phyloP scores from a whole-genome alignment of 2,329 filamentous ascomycete species.

The Chrysoporthe deuterocubensis region DNA sequence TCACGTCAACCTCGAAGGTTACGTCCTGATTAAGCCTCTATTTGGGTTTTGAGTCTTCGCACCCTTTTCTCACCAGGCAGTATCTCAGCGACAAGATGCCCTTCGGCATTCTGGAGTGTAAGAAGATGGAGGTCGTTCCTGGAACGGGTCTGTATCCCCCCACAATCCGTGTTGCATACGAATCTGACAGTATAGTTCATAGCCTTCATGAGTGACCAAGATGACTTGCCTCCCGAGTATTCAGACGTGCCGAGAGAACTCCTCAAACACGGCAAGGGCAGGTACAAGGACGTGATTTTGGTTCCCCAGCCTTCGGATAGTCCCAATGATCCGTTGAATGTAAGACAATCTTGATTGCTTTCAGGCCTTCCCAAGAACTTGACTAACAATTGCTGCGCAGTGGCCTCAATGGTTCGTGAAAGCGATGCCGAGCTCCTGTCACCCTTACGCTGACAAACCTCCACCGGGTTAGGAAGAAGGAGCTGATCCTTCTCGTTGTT shows the following conservation, averaged over 20 bases:
- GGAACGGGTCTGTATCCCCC: conserved; percentile 46
- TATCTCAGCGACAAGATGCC: conserved; percentile 41
- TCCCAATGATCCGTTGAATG: conserved; percentile 53
- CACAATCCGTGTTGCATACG: not conserved
- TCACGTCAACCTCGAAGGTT: too few species aligned
- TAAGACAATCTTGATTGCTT: not conserved
- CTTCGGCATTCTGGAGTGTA: conserved; percentile 52
- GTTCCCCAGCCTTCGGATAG: conserved; percentile 52
- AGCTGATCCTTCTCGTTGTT: conserved; percentile 49
- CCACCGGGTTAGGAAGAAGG: conserved; percentile 39
- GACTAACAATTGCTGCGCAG: conserved; percentile 29
- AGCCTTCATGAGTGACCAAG: conserved; percentile 52
- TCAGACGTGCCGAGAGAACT: conserved; percentile 45
- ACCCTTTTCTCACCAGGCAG: not conserved
- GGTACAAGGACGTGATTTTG: conserved; percentile 40
- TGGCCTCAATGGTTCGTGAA: conserved; percentile 44
- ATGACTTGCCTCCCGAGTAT: conserved; percentile 51
- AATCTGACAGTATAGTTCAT: not conserved
- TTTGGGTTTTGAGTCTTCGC: not conserved
- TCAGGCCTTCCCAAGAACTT: conserved; percentile 34
- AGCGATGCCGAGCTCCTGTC: not conserved
- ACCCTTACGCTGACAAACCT: not conserved
- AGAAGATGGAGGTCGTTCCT: conserved; percentile 49
- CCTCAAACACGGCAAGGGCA: conserved; percentile 42
- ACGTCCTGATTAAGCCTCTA: not conserved